Base-by-base conservation (phyloP, 2,329 filamentous ascomycete species). In the Aspergillus japonicus region DNA sequence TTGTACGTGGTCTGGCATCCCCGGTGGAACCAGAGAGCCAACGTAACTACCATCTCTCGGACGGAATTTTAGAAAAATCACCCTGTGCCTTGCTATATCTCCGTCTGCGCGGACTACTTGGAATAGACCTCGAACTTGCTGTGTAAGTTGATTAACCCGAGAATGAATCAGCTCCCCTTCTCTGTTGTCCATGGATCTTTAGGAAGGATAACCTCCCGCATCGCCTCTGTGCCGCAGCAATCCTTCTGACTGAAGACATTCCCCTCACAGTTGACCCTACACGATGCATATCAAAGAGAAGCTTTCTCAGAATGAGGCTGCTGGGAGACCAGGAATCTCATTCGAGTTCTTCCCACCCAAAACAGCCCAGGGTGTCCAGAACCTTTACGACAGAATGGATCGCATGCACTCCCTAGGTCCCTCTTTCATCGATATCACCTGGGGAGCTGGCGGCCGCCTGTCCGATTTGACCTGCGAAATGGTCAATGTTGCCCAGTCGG, bases 341-440 rank as follows among this genome's bases (percentile, higher is more conserved):
- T 99, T 99, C 82, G 95, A 99, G 78, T 99, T 96, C 83, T 99
- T 99, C 80, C 95, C 95, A 54, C 95, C 95, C 44, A 99, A 99
- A 82, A 99, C 95, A 4, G 77, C 78, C 23, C 78, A 81, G 80
- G 95, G 95, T 83, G 94, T 99, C 12, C 95, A 99, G 81, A 99
- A 99, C 77, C 88, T 99, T 60, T 99, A 99, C 83, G 95, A 99
- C 70, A 91, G 95, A 69, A 98, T 99, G 91, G 95, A 99, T 79
- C 92, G 93, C 79, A 99, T 99, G 95, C 92, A 96, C 78, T 87
- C 89, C 71, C 86, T 96, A 64, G 95, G 92, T 1, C 95, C 94
- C 64, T 89, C 93, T 72, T 99, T 99, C 81, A 92, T 99, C 75
- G 95, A 99, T 78, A 90, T 99, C 72, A 99, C 95, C 64, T 99